Base-by-base conservation (phyloP, 2,329 filamentous ascomycete species). In the Fusarium praegraminearum region DNA sequence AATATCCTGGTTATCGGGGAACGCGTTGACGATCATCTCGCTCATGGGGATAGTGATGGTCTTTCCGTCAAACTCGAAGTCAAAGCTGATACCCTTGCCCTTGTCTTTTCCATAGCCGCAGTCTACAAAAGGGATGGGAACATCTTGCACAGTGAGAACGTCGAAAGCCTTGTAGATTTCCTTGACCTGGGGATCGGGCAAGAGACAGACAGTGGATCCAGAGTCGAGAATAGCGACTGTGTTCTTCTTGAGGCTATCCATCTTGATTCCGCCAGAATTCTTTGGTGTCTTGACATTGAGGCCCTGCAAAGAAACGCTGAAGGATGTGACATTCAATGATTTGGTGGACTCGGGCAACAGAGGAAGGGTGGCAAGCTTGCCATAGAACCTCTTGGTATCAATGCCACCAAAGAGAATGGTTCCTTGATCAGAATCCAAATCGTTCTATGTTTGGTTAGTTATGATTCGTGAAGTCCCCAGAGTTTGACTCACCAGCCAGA, bases 321-420 rank as follows among this genome's bases (percentile, higher is more conserved):
- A 77, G 47, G 78, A 73, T 62, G 78, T 78, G 57, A 84, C 74
- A 53, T 81, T 79, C 40, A 78, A 74, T 54, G 84, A 77, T 54
- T 80, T 54, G 24, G 49, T 79, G n/a, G 81, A 76, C 11, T 72
- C 69, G 22, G 71, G 44, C 62, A 89, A 80, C 64, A 94, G 87
- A 7, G 78, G 74, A 24, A 83, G 65, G 41, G 72, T 76, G 16
- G 70, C 67, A 41, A 80, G 73, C 41, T 85, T 79, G 56, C 90
- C 91, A 4, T 83, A 76, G 80, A 89, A 95, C 78, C 94, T 94
- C 65, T 86, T 85, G 0, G 87, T 90, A 77, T 96, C 92, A 70
- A 95, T 89, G 50, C 91, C 93, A 45, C 93, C 93, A 71, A 96
- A 96, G 12, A 95, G 84, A 62, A 95, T 89, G 70, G 83, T 89